These are phyloP conservation scores for Debaryomyces tyrocola DNA, from an alignment of 805 yeast species.

Conservation along the genomic window DNA sequence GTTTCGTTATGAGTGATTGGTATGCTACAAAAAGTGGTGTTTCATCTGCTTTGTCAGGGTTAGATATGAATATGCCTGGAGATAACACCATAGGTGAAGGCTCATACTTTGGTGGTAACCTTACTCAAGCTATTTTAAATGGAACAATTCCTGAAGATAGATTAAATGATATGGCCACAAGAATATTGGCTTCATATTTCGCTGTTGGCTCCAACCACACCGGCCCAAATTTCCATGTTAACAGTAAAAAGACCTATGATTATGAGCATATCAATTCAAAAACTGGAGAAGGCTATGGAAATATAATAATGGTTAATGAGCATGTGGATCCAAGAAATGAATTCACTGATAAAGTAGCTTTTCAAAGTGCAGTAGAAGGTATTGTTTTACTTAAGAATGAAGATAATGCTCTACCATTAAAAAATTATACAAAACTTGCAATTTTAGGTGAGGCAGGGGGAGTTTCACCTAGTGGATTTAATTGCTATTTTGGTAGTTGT, in stretches of 20 bases:
- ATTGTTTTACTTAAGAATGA: conserved; percentile 9
- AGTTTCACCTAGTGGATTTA: conserved; percentile 1
- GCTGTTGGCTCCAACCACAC: conserved; percentile 1
- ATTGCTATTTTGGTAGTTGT: neutral
- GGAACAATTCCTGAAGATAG: conserved; percentile 37
- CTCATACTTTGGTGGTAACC: conserved; percentile 46
- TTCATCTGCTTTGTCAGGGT: conserved; percentile 52
- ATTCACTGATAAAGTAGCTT: conserved; percentile 3
- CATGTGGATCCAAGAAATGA: neutral
- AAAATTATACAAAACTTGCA: conserved; percentile 4
- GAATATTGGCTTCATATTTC: conserved; percentile 2
- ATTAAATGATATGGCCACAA: conserved; percentile 2
- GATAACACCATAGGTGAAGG: conserved; percentile 50
- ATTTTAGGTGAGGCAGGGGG: conserved; percentile 8
- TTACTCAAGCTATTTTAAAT: conserved; percentile 43
- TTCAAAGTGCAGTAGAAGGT: conserved; percentile 9
- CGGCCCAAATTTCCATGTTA: neutral
- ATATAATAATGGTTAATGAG: neutral
- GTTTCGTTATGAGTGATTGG: conserved; percentile 65
- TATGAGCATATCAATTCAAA: conserved; percentile 5
- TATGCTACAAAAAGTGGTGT: conserved; percentile 52
- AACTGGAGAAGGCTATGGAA: neutral
- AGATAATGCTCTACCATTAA: conserved; percentile 9
- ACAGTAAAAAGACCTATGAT: conserved; percentile 1
- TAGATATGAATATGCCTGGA: conserved; percentile 71